Conservation (phyloP, 306 rosid genomes). For the Astragalus glycyphyllos region DNA sequence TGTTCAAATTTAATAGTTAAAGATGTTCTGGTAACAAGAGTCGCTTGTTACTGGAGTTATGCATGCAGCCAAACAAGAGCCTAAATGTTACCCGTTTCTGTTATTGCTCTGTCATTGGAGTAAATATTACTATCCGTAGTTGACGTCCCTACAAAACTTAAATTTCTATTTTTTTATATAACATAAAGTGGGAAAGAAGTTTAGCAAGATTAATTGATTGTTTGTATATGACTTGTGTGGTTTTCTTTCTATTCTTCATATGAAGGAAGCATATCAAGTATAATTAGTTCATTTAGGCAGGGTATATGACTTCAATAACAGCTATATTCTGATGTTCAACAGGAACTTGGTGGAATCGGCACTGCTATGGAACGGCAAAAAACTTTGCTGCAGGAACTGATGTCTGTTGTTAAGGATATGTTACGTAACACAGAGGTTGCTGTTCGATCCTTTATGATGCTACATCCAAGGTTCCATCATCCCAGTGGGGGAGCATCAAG, state of each 20-base stretch:
- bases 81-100: constrained; percentile 16
- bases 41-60: constrained; percentile 26
- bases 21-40: constrained; percentile 17
- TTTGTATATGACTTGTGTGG: constrained; percentile 11
- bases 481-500: constrained; percentile 74
- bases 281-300: constrained; percentile 17
- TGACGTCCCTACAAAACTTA: background rate
- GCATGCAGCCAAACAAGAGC: constrained; percentile 7
- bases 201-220: constrained; percentile 24
- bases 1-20: constrained; percentile 10
- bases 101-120: constrained; percentile 1
- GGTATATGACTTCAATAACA: background rate
- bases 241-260: constrained; percentile 7
- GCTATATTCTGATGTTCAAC: constrained; percentile 40
- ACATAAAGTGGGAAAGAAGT: constrained; percentile 8
- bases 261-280: constrained; percentile 2
- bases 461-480: constrained; percentile 85
- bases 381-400: constrained; percentile 70
- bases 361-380: constrained; percentile 89
- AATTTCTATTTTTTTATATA: background rate
- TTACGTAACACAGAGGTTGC: constrained; percentile 90
- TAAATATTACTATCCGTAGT: background rate
- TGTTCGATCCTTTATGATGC: constrained; percentile 91
- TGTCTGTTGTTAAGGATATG: constrained; percentile 80
- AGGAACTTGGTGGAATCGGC: constrained; percentile 98